Conservation (phyloP, 1,284 basidiomycete genomes). For the Schizopora paradoxa region DNA sequence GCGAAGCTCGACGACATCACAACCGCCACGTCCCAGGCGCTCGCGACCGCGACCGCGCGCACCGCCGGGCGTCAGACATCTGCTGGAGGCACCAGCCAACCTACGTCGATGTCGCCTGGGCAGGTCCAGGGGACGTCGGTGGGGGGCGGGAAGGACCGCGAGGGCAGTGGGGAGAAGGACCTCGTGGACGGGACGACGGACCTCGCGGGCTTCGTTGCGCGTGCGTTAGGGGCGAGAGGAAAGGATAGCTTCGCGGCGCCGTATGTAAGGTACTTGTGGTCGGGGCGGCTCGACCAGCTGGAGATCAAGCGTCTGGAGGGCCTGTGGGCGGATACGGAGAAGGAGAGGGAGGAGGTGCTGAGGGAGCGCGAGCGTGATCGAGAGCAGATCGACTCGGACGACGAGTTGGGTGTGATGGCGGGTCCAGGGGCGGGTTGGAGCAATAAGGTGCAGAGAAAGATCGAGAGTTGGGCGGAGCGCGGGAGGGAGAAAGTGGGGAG, state of each 20-base stretch:
- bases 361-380: constrained; percentile 34
- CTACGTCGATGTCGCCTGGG: constrained; percentile 11
- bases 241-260: constrained; percentile 21
- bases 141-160: constrained; percentile 11
- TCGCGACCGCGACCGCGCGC: constrained; percentile 13
- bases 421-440: too few species aligned
- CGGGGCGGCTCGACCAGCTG: constrained; percentile 31
- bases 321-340: constrained; percentile 31
- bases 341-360: constrained; percentile 30
- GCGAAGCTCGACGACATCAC: constrained; percentile 44
- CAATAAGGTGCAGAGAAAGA: constrained; percentile 58
- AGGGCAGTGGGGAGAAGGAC: constrained; percentile 10
- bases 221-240: constrained; percentile 17
- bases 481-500: constrained; percentile 23
- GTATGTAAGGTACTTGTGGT: constrained; percentile 37
- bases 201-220: constrained; percentile 28
- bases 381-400: constrained; percentile 32
- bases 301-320: constrained; percentile 30
- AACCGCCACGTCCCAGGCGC: constrained; percentile 24
- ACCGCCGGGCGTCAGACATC: constrained; percentile 8
- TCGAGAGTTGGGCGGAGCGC: constrained; percentile 56
- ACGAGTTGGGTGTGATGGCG: constrained; percentile 30
- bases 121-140: too few species aligned
- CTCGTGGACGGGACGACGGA: constrained; percentile 41
- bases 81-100: too few species aligned